Percentiles rank a stretch among this genome's conserved stretches.
Evolutionary conservation across 75 land plant species (phyloP).

Genomic region (Selaginella moellendorffii): DNA sequence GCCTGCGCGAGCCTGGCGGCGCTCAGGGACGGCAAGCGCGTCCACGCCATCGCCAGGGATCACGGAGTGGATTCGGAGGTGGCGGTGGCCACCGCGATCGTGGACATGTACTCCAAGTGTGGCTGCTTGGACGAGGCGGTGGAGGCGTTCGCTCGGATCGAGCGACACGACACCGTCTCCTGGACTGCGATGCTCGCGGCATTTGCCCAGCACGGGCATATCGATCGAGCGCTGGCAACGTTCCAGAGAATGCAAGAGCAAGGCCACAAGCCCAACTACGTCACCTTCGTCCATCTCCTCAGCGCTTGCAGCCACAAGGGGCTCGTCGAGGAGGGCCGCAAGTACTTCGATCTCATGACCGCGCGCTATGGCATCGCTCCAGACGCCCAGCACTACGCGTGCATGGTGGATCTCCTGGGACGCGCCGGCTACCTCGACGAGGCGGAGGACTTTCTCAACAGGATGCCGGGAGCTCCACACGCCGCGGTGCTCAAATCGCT

Average conservation of each 20-base stretch:
- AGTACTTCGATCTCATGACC: slow-evolving; percentile 11
- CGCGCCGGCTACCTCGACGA: slow-evolving; percentile 13
- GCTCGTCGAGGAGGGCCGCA: neutral
- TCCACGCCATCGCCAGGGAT: neutral
- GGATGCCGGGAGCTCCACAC: slow-evolving; percentile 16
- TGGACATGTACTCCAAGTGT: slow-evolving; percentile 5
- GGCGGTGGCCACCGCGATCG: neutral
- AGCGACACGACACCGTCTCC: neutral
- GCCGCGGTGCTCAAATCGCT: slow-evolving; percentile 14
- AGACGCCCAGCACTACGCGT: slow-evolving; percentile 15
- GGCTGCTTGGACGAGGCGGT: neutral
- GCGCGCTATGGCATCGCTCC: slow-evolving; percentile 11
- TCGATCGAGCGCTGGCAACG: neutral
- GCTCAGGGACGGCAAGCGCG: neutral
- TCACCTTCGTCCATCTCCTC: slow-evolving; percentile 12
- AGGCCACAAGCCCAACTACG: slow-evolving; percentile 12
- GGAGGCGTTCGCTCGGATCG: neutral
- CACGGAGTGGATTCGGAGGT: neutral
- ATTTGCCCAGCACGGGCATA: slow-evolving; percentile 2
- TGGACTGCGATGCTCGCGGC: neutral
- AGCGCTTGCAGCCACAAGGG: slow-evolving; percentile 20
- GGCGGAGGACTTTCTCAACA: slow-evolving; percentile 12
- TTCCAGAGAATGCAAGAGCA: neutral
- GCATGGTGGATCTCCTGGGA: slow-evolving; percentile 18
- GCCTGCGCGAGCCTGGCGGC: slow-evolving; percentile 16